These are phyloP conservation scores for Helotiales sp. DNA, from an alignment of 2,329 filamentous ascomycete genomes.

Conservation along the genomic window DNA sequence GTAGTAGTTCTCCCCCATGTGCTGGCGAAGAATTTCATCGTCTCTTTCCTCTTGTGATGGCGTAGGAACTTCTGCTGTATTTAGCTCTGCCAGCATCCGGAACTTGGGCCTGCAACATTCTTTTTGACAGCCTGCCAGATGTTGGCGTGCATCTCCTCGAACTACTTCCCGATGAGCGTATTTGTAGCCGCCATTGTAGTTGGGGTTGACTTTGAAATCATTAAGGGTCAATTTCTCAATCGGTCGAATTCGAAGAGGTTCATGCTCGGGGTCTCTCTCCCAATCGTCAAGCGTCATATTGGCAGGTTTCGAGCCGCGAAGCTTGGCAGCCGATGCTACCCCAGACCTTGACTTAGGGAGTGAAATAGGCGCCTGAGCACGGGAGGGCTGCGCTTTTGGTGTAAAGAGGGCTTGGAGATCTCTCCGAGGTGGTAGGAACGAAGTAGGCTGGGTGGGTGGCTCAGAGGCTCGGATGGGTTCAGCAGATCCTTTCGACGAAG, in stretches of 20 bases:
- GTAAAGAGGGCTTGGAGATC: slow-evolving; percentile 1
- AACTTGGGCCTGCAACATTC: slow-evolving; percentile 49
- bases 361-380: background rate
- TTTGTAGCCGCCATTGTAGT: slow-evolving; percentile 56
- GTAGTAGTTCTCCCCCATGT: slow-evolving; percentile 55
- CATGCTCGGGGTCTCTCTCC: slow-evolving; percentile 11
- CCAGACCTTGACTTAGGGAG: background rate
- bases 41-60: slow-evolving; percentile 41
- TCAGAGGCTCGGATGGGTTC: background rate
- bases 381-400: background rate
- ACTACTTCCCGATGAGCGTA: slow-evolving; percentile 62
- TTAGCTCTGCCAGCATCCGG: slow-evolving; percentile 30
- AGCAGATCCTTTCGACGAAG: background rate
- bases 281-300: background rate
- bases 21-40: slow-evolving; percentile 53
- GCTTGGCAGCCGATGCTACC: background rate
- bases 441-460: background rate
- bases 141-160: slow-evolving; percentile 58
- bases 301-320: background rate
- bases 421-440: slow-evolving; percentile 2
- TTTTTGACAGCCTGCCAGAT: slow-evolving; percentile 62
- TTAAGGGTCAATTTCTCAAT: slow-evolving; percentile 41
- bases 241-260: slow-evolving; percentile 42
- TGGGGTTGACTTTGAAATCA: slow-evolving; percentile 67
- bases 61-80: slow-evolving; percentile 21